phyloP scores from a whole-genome alignment of 805 yeast genomes.

The Saccharomycopsis sp. region DNA sequence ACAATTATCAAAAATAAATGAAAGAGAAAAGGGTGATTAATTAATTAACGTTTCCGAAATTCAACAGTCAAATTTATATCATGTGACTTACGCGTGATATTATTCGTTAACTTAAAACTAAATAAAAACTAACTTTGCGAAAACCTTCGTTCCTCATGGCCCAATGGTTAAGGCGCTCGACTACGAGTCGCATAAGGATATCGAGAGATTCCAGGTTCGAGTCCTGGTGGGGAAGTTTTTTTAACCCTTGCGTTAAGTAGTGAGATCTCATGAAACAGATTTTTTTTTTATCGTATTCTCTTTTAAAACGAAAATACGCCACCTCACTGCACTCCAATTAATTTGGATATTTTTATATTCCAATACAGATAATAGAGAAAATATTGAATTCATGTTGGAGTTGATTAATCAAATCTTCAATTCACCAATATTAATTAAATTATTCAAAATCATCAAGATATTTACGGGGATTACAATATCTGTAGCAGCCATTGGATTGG shows the following conservation, averaged over 20 bases:
- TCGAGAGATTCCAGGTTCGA: slow-evolving; percentile 24
- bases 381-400: background rate
- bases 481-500: slow-evolving; percentile 25
- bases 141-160: slow-evolving; percentile 21
- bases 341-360: background rate
- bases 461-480: slow-evolving; percentile 14
- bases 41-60: no score
- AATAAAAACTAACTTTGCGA: no score
- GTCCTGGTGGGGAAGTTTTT: slow-evolving; percentile 23
- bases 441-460: slow-evolving; percentile 11
- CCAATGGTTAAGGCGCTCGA: slow-evolving; percentile 23
- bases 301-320: background rate
- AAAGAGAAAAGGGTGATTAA: no score
- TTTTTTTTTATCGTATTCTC: slow-evolving; percentile 6
- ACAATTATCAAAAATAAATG: no score
- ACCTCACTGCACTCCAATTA: background rate
- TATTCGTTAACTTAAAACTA: no score
- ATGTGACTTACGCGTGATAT: no score
- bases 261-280: background rate
- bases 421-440: background rate
- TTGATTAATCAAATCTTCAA: background rate
- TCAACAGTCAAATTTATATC: no score
- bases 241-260: background rate
- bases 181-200: slow-evolving; percentile 18
- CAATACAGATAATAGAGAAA: background rate